These are phyloP conservation scores for Prinsepia uniflora DNA, from an alignment of 306 rosid genomes.

Conservation along the genomic window DNA sequence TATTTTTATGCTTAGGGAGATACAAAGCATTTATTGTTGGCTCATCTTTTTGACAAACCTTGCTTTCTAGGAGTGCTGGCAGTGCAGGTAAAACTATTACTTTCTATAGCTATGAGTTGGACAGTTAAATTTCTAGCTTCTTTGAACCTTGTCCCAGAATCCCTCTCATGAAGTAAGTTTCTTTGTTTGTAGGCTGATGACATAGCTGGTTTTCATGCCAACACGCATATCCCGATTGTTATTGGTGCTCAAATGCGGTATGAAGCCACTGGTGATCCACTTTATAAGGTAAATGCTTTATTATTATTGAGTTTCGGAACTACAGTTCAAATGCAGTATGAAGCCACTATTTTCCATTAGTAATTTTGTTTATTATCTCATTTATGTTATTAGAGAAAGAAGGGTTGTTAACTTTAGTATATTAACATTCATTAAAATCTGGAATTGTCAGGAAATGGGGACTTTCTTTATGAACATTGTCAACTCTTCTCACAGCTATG, in stretches of 20 bases:
- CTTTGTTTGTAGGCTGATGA: constrained; percentile 56
- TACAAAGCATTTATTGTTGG: constrained; percentile 63
- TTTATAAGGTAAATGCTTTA: constrained; percentile 58
- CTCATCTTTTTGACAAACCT: constrained; percentile 89
- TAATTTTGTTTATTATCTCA: not conserved
- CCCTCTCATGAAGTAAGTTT: constrained; percentile 1
- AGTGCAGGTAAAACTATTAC: constrained; percentile 48
- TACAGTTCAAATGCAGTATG: not conserved
- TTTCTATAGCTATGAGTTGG: not conserved
- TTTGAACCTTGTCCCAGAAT: not conserved
- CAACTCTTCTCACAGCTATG: constrained; percentile 90
- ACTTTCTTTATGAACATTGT: constrained; percentile 72
- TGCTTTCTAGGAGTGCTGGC: constrained; percentile 87
- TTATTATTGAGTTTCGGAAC: constrained; percentile 10
- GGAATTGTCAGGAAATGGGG: constrained; percentile 55
- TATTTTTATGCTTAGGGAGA: constrained; percentile 41
- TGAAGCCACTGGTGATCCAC: constrained; percentile 82
- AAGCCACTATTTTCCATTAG: not conserved
- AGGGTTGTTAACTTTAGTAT: not conserved
- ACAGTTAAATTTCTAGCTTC: not conserved
- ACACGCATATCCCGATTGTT: constrained; percentile 85
- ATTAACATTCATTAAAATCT: constrained; percentile 8
- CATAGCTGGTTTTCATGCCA: constrained; percentile 63
- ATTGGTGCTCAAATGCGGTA: constrained; percentile 86
- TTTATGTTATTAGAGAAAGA: constrained; percentile 1